Percentiles rank a stretch among this genome's conserved stretches.
Conservation (phyloP, 345 rosid genomes). For the Ricinus communis region DNA sequence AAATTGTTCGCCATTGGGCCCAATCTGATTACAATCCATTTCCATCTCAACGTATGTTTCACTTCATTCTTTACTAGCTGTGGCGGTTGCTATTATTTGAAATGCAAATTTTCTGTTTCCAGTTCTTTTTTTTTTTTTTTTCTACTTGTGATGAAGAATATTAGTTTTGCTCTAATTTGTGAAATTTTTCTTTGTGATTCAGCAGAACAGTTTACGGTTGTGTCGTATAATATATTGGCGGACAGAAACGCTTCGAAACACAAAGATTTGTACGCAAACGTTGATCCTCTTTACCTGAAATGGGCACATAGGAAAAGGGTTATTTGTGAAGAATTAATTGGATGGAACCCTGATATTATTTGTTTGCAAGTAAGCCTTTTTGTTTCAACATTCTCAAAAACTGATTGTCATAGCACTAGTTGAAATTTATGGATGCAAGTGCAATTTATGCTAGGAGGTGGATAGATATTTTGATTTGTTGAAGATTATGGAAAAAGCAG, state of each 20-base stretch:
- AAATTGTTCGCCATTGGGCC: slow-evolving; percentile 60
- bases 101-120: neutral
- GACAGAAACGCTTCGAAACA: slow-evolving; percentile 64
- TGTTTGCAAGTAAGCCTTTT: slow-evolving; percentile 62
- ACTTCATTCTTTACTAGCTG: neutral
- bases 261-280: slow-evolving; percentile 58
- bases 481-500: slow-evolving; percentile 51
- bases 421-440: slow-evolving; percentile 16
- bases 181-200: slow-evolving; percentile 11
- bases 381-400: neutral
- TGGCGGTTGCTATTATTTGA: no score
- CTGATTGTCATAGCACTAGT: neutral
- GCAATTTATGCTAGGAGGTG: slow-evolving; percentile 57
- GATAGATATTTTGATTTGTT: slow-evolving; percentile 66
- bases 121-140: neutral
- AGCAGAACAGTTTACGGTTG: slow-evolving; percentile 57
- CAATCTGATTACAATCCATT: slow-evolving; percentile 49
- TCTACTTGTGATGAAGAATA: no score
- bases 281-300: slow-evolving; percentile 49
- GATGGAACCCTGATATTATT: slow-evolving; percentile 62
- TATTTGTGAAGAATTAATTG: slow-evolving; percentile 57
- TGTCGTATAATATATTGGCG: slow-evolving; percentile 77
- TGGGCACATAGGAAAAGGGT: slow-evolving; percentile 70
- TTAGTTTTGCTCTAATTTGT: neutral
- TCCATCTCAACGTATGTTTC: slow-evolving; percentile 46